Conservation (phyloP, 805 yeast species). For the Wickerhamomyces ciferrii region DNA sequence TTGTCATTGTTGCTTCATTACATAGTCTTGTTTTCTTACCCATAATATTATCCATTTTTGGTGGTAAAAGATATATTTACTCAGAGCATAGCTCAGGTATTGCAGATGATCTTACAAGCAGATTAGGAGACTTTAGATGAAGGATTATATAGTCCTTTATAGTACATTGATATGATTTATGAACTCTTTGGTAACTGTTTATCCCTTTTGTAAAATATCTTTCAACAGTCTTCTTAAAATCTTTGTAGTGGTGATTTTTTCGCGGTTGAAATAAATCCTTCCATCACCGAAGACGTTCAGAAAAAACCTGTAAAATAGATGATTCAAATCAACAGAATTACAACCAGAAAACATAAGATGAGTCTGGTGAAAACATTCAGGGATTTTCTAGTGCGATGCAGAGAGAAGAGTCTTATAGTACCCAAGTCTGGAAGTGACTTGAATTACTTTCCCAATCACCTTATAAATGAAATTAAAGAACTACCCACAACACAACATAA, state of each 20-base stretch:
- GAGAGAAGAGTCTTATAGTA: not conserved
- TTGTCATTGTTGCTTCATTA: constrained; percentile 69
- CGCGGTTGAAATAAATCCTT: too few species aligned
- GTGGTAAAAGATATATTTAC: constrained; percentile 50
- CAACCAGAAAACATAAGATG: too few species aligned
- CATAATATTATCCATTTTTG: constrained; percentile 56
- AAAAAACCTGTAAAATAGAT: too few species aligned
- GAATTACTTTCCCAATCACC: not conserved
- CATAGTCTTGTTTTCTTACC: constrained; percentile 83
- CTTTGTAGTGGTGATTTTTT: too few species aligned
- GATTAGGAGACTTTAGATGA: constrained; percentile 9
- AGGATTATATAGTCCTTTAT: constrained; percentile 1
- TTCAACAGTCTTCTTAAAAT: too few species aligned
- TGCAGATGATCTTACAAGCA: constrained; percentile 23
- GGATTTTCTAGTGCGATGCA: constrained; percentile 10
- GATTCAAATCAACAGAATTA: too few species aligned
- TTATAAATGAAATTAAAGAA: not conserved
- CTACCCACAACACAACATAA: not conserved
- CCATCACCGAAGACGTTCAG: too few species aligned
- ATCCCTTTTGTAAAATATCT: too few species aligned
- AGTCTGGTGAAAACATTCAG: constrained; percentile 13
- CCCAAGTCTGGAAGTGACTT: not conserved
- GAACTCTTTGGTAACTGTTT: too few species aligned
- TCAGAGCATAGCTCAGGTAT: constrained; percentile 28
- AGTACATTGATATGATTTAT: constrained; percentile 6